These are phyloP conservation scores for Hypoxylon sp. DNA, from an alignment of 2,329 filamentous ascomycete species.

Conservation along the genomic window DNA sequence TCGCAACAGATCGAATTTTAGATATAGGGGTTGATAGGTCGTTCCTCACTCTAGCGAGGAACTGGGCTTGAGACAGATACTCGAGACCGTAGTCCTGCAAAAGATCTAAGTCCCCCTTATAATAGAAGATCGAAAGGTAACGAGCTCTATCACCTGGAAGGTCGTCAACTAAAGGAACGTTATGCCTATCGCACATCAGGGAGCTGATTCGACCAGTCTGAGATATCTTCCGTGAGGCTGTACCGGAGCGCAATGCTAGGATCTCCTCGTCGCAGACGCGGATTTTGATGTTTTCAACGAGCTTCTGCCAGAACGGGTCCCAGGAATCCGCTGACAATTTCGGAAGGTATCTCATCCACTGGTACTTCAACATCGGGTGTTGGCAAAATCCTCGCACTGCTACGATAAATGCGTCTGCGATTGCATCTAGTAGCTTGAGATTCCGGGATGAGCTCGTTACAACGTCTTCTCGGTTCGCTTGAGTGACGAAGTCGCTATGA, in stretches of 20 bases:
- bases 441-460: slow-evolving; percentile 56
- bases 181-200: slow-evolving; percentile 31
- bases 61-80: background rate
- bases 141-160: slow-evolving; percentile 1
- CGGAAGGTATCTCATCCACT: slow-evolving; percentile 62
- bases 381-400: slow-evolving; percentile 57
- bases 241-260: background rate
- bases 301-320: slow-evolving; percentile 10
- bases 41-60: slow-evolving; percentile 23
- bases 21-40: slow-evolving; percentile 19
- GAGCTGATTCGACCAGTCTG: background rate
- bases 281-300: slow-evolving; percentile 22
- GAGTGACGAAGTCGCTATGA: slow-evolving; percentile 63
- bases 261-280: slow-evolving; percentile 2
- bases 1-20: background rate
- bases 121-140: slow-evolving; percentile 39
- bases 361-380: slow-evolving; percentile 54
- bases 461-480: slow-evolving; percentile 60
- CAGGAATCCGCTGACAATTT: slow-evolving; percentile 32
- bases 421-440: slow-evolving; percentile 49
- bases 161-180: slow-evolving; percentile 46
- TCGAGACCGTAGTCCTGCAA: slow-evolving; percentile 25
- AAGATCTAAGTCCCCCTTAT: background rate
- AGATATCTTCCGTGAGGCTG: background rate
- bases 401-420: slow-evolving; percentile 56